Conservation (phyloP, 495 filamentous ascomycete species). For the Immersiella caudata region DNA sequence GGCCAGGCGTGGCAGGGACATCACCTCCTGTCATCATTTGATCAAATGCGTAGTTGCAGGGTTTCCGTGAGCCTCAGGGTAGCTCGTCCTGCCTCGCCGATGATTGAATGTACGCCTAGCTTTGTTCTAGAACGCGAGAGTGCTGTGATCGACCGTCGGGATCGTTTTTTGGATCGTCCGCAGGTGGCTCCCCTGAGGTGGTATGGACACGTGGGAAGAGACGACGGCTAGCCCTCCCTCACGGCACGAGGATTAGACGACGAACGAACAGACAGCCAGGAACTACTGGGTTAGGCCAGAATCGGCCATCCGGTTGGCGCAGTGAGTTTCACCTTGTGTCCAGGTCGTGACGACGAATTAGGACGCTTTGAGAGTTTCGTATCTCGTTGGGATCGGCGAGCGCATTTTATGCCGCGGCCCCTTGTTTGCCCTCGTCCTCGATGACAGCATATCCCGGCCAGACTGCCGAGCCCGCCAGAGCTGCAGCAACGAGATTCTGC, state of each 20-base stretch:
- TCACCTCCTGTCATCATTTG: not conserved
- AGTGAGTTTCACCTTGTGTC: conserved; percentile 30
- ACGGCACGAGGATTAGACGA: not conserved
- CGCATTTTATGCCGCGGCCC: conserved; percentile 27
- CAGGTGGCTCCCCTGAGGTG: conserved; percentile 21
- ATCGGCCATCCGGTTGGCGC: conserved; percentile 25
- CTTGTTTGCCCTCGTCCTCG: not conserved
- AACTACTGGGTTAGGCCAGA: conserved; percentile 19
- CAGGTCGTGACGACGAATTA: conserved; percentile 22
- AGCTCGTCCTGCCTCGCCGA: not conserved
- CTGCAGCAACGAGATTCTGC: not conserved
- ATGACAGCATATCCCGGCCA: not conserved
- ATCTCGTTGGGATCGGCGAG: conserved; percentile 28
- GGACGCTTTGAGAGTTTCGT: conserved; percentile 28
- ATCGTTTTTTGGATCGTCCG: conserved; percentile 25
- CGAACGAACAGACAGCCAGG: conserved; percentile 14
- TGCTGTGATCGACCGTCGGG: conserved; percentile 29
- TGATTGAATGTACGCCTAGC: not conserved
- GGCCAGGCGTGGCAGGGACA: not conserved
- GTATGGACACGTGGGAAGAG: conserved; percentile 30
- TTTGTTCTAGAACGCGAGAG: conserved; percentile 15
- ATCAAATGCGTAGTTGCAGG: not conserved
- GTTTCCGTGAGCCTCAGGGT: not conserved
- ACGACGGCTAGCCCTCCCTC: not conserved
- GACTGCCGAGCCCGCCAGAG: conserved; percentile 1